Base-by-base conservation (phyloP, 805 yeast species). In the Candida krabiensis region DNA sequence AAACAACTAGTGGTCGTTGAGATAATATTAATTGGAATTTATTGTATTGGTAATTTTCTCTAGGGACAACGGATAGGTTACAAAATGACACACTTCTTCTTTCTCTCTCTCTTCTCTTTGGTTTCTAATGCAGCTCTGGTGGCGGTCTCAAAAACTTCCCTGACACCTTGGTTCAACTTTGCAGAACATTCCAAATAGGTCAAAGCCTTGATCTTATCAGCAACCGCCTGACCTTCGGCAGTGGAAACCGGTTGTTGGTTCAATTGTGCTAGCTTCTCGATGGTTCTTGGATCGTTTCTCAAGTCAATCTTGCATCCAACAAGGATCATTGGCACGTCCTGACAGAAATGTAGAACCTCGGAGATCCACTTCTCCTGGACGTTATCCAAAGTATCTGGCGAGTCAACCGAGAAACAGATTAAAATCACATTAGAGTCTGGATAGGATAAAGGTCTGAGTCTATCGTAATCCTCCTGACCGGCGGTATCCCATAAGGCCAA, bases 401-500 rank as follows among this genome's bases (percentile, higher is more conserved):
- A 75, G 61, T 87, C 96, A 47, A 89, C 77, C 14, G 95, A 80
- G 71, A 88, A 89, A 75, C 96, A 89, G 56, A 89, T 87, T 60
- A 89, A 75, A 44, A 89, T 85, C 47, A 89, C 96, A 62, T 87
- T 86, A 27, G 96, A 84, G 63, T 89, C 96, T 46, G 96, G 96
- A 67, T 89, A 89, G 11, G 91, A 83, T 49, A 87, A 71, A 30
- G 96, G 96, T 69, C 96, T 83, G 54, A 87, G 73, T 67, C 96
- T 85, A 66, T 88, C 96, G 63, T 89, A 89, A 71, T 90, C 97
- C 73, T 89, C 97, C 77, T 89, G 97, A 50, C 97, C 97, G 40
- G 97, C 96, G 52, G 96, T 89, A 88, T 89, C 96, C 96, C 96
- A 89, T 52, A 89, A 73, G 6, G 96, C 96, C 66, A 89, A 73